Base-by-base conservation (phyloP, 768 basidiomycete genomes). In the Phylloporus scabripes region DNA sequence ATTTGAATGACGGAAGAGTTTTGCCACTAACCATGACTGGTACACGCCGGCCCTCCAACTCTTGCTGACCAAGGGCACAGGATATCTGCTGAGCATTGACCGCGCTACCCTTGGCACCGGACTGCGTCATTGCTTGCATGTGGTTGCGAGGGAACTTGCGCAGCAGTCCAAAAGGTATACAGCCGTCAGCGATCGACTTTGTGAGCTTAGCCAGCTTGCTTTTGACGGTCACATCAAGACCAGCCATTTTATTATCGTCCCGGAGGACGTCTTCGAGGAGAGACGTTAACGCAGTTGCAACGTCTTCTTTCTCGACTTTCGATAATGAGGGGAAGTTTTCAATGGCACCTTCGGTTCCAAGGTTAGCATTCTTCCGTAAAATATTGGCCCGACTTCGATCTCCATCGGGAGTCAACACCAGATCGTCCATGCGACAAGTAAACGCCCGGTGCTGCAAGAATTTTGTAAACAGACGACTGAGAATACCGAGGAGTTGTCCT, bases 1-100 rank as follows among this genome's bases (percentile, higher is more conserved):
- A 74, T 61, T 87, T 86, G 82, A 98, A 99, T 3, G 92, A 92
- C 10, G 96, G 96, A 5, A 99, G 74, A 0, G 96, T 98, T 74
- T 99, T 99, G 10, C 96, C 96, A 53, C 92, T 95, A 56, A 98
- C 88, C 96, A 99, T 99, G 40, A 94, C 89, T 2, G 96, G 96
- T 5, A 98, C 96, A 66, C 96, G 93, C 56, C 96, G 90, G 54
- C 96, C 96, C 72, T 99, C 96, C 29, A 99, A 73, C 61, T 97
- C 94, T 68, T 98, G 96, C 69, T 98, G 96, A 50, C 96, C 96
- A 38, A 99, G 80, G 14, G 87, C 82, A 55, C 93, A 98, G n/a
- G 96, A 98, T 59, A 99, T 99, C 63, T 98, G 94, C 42, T 90
- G 83, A 20, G 92, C 96, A 61, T 99, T 99, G 67, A 97, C 95